Percentiles rank a stretch among this genome's conserved stretches.
phyloP scores from a whole-genome alignment of 306 rosid species.

The Prunus mume region DNA sequence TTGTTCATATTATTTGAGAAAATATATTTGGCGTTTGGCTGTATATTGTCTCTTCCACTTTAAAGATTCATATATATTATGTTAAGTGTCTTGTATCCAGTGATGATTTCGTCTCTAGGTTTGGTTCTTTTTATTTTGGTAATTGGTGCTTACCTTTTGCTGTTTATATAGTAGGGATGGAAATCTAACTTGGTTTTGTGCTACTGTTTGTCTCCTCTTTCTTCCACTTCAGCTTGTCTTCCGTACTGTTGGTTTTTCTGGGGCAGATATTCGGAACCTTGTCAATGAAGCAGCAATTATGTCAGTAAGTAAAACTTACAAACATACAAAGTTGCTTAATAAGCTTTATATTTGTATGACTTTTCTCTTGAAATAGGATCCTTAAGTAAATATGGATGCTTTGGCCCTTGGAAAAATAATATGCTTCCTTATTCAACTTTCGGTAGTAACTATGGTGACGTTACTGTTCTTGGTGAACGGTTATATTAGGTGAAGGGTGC shows the following conservation, averaged over 20 bases:
- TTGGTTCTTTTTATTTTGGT: not conserved
- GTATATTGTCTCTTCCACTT: too few species aligned
- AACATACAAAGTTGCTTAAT: not conserved
- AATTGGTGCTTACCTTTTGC: slow-evolving; percentile 15
- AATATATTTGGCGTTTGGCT: too few species aligned
- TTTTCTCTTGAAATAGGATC: not conserved
- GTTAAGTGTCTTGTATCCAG: too few species aligned
- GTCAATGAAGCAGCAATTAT: slow-evolving; percentile 96
- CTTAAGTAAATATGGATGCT: not conserved
- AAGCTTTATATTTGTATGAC: not conserved
- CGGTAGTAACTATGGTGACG: not conserved
- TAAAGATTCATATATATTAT: too few species aligned
- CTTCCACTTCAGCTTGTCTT: slow-evolving; percentile 73
- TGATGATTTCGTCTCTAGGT: too few species aligned
- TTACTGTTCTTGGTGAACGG: not conserved
- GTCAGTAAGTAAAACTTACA: slow-evolving; percentile 62
- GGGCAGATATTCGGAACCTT: slow-evolving; percentile 93
- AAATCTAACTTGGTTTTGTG: slow-evolving; percentile 21
- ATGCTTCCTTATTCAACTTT: not conserved
- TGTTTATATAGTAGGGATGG: not conserved
- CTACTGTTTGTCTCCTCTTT: slow-evolving; percentile 27
- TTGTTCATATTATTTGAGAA: not conserved
- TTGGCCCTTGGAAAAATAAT: not conserved
- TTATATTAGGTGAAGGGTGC: not conserved
- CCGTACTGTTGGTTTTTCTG: slow-evolving; percentile 96